Base-by-base conservation (phyloP, 164 flowering plant species). In the Annona squamosa region DNA sequence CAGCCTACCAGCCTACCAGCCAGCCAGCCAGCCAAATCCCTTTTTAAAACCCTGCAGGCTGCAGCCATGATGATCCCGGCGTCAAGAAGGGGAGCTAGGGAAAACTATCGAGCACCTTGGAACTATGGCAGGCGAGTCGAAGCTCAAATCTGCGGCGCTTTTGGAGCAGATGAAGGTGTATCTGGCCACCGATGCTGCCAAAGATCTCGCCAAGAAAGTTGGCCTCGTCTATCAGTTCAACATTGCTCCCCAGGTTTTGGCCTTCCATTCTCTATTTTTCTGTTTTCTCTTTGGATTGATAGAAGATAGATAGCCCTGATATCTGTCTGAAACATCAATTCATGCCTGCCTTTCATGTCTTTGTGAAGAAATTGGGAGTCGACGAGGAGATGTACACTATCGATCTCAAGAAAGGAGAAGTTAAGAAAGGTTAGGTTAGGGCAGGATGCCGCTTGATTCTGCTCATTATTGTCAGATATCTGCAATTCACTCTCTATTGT, bases 321-420 rank as follows among this genome's bases (percentile, higher is more conserved):
- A 0, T 46, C 4, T 10, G 3, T 4, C 12, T 57, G 10, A 10
- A 18, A 59, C 67, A 64, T 42, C 70, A 45, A 68, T 56, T 72
- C 73, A 70, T 65, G n/a, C 74, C 73, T 73, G 68, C 12, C 44
- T 70, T 46, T 57, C 10, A 9, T 74, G 16, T 41, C 56, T 68
- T 71, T 46, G 3, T 73, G 37, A 82, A 95, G 98, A 96, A 93
- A 90, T 57, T 93, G 61, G 98, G 99, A 65, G 78, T 89, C 46
- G 78, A 91, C 67, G 99, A 93, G 80, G 90, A 85, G 71, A 77
- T 77, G 72, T 91, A 82, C 61, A 84, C 83, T 1, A 88, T 93
- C 44, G 98, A 95, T 81, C 86, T 95, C 72, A 95, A 93, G 90
- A 95, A 96, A 79, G 98, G 98, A 44, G 97, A 91, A 74, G 90